A percentile compares a stretch with the other conserved stretches of the same genome.
Conservation (phyloP, 768 basidiomycete genomes). For the Naematelia aurantialba region DNA sequence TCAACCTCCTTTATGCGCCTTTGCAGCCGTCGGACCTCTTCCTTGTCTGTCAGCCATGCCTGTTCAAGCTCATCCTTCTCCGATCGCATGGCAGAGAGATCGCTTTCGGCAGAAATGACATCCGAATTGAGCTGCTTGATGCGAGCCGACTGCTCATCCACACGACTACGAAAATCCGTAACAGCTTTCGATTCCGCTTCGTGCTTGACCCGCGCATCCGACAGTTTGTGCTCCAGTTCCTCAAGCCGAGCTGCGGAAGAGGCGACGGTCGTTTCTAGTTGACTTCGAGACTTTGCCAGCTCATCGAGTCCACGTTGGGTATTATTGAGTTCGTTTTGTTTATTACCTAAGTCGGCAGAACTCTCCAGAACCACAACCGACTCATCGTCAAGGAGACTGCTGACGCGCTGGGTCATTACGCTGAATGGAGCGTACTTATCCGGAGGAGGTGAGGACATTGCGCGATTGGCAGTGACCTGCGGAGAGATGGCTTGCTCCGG, state of each 20-base stretch:
- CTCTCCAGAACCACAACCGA: constrained; percentile 54
- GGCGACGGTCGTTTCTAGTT: constrained; percentile 63
- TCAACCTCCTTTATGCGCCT: constrained; percentile 75
- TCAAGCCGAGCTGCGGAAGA: constrained; percentile 71
- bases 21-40: constrained; percentile 79
- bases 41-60: constrained; percentile 79
- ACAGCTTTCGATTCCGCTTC: constrained; percentile 77
- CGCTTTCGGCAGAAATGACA: constrained; percentile 84
- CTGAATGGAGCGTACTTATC: constrained; percentile 39
- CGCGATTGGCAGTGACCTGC: constrained; percentile 2
- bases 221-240: constrained; percentile 75
- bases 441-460: constrained; percentile 12
- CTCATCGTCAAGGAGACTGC: constrained; percentile 47
- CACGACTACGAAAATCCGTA: constrained; percentile 65
- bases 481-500: constrained; percentile 53
- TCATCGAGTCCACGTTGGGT: constrained; percentile 69
- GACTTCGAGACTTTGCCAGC: constrained; percentile 63
- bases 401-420: background rate
- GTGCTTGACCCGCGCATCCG: constrained; percentile 75
- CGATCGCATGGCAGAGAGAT: constrained; percentile 77
- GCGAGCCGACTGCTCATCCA: constrained; percentile 63
- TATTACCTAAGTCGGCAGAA: constrained; percentile 81
- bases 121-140: constrained; percentile 71
- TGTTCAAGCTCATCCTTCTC: constrained; percentile 93
- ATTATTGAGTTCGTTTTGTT: constrained; percentile 76